Percentiles rank a stretch among this genome's conserved stretches.
These are phyloP conservation scores for Fraxinus excelsior DNA, from an alignment of 257 asterid species.

Conservation along the genomic window DNA sequence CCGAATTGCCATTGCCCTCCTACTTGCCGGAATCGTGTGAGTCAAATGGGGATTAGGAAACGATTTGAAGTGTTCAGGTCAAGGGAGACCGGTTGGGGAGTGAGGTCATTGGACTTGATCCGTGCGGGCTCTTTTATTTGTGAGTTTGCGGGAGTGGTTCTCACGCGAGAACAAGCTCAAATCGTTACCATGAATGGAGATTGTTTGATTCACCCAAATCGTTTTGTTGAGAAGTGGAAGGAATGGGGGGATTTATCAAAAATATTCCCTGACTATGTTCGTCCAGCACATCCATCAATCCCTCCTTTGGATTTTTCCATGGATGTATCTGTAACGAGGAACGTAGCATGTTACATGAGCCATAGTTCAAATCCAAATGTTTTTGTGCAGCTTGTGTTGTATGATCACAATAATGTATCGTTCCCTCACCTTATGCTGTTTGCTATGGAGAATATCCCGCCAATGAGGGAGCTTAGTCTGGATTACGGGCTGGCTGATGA, in stretches of 20 bases:
- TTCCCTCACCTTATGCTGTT: slow-evolving; percentile 86
- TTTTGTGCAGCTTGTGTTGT: slow-evolving; percentile 68
- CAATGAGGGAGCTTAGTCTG: slow-evolving; percentile 65
- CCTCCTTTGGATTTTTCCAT: slow-evolving; percentile 63
- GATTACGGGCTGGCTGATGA: slow-evolving; percentile 68
- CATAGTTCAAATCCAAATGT: slow-evolving; percentile 58
- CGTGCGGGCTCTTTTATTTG: slow-evolving; percentile 79
- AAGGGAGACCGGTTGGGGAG: slow-evolving; percentile 85
- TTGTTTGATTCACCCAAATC: slow-evolving; percentile 61
- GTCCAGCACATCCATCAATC: slow-evolving; percentile 44
- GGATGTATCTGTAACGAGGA: slow-evolving; percentile 57
- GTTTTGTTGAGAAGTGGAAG: slow-evolving; percentile 54
- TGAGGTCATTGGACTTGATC: slow-evolving; percentile 73
- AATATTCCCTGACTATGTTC: slow-evolving; percentile 42
- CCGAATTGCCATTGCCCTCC: slow-evolving; percentile 71
- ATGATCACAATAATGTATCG: slow-evolving; percentile 62
- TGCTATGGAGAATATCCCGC: slow-evolving; percentile 84
- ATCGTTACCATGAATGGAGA: slow-evolving; percentile 79
- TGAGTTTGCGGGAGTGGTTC: slow-evolving; percentile 75
- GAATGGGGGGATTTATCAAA: slow-evolving; percentile 63
- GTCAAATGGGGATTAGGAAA: slow-evolving; percentile 64
- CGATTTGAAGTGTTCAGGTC: slow-evolving; percentile 84
- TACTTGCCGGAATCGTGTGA: slow-evolving; percentile 59
- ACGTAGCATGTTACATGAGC: slow-evolving; percentile 57
- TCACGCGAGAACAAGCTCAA: slow-evolving; percentile 66